A percentile compares a stretch with the other conserved stretches of the same genome.
Conservation (phyloP, 371 early-diverging fungal species). For the Nematocida sp. region DNA sequence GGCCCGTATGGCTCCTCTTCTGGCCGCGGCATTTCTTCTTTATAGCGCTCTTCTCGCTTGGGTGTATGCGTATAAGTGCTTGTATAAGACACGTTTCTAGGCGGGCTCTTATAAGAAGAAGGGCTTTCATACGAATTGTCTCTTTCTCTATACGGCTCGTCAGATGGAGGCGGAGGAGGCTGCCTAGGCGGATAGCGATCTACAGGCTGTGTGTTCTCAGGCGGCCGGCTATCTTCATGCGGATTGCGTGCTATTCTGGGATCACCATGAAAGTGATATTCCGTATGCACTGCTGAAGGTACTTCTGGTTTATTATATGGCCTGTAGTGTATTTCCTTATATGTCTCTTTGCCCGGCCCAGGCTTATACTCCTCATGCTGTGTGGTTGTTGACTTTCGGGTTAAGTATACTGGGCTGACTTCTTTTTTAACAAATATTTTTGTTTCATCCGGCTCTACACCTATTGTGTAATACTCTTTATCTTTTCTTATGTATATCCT, state of each 20-base stretch:
- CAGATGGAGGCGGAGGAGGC: background rate
- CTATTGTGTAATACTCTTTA: slow-evolving; percentile 35
- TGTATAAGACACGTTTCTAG: background rate
- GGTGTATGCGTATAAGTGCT: background rate
- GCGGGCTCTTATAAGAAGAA: background rate
- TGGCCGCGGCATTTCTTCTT: background rate
- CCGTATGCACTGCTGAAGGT: background rate
- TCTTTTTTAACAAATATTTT: slow-evolving; percentile 36
- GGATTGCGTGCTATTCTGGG: background rate
- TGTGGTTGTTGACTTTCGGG: background rate
- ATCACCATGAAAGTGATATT: background rate
- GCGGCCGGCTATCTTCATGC: background rate
- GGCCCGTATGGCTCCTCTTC: background rate
- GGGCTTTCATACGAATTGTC: background rate
- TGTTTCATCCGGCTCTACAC: slow-evolving; percentile 29
- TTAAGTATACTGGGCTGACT: background rate
- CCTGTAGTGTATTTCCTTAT: background rate
- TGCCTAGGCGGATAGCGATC: background rate
- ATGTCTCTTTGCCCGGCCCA: background rate
- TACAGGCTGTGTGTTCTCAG: background rate
- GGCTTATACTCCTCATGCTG: background rate
- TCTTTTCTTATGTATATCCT: slow-evolving; percentile 17
- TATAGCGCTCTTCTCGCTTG: background rate
- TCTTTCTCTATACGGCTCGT: background rate
- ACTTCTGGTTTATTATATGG: background rate